A percentile compares a stretch with the other conserved stretches of the same genome.
Evolutionary conservation across 164 flowering plant genomes (phyloP).

Genomic region (Umbilicus rupestris): DNA sequence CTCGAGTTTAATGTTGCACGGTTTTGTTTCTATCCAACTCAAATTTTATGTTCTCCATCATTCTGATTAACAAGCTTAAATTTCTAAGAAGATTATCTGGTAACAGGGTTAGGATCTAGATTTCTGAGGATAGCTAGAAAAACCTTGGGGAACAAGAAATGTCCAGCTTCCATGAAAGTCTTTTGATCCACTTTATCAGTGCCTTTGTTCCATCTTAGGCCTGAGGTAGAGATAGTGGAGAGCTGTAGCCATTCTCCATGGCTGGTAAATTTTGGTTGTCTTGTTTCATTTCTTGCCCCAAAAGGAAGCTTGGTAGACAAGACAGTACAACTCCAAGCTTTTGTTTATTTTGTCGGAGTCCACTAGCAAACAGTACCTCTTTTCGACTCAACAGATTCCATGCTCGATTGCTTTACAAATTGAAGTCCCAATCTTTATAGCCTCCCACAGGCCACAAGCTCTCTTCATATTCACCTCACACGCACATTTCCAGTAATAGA

Average conservation of each 20-base stretch:
- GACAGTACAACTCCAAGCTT: background rate
- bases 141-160: background rate
- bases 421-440: background rate
- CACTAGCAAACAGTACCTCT: background rate
- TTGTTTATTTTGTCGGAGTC: background rate
- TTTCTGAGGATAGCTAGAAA: no score
- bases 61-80: no score
- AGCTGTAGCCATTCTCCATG: background rate
- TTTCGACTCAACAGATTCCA: background rate
- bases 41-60: no score
- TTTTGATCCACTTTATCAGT: background rate
- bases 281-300: background rate
- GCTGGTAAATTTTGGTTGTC: background rate
- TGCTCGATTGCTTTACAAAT: background rate
- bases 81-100: no score
- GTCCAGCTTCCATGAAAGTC: background rate
- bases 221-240: background rate
- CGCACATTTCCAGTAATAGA: no score
- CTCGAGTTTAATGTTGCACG: background rate
- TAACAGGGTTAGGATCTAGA: no score
- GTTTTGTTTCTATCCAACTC: background rate
- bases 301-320: background rate
- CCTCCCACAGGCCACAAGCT: background rate
- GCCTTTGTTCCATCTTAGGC: background rate
- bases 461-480: background rate